Base-by-base conservation (phyloP, 768 basidiomycete species). In the Tricholoma flavovirens region DNA sequence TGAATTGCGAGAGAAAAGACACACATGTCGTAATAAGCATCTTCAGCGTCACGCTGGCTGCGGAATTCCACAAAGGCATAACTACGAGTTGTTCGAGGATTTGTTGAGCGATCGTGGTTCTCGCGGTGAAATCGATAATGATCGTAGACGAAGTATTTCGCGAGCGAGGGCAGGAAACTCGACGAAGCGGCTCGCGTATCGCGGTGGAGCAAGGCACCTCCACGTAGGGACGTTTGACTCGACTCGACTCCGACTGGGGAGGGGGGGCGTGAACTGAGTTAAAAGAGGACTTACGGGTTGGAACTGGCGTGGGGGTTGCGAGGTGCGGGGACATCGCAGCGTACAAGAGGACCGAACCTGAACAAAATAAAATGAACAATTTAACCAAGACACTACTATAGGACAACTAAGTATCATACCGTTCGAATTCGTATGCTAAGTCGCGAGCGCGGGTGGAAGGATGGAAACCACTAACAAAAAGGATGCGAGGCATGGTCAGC, bases 311-410 rank as follows among this genome's bases (percentile, higher is more conserved):
- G 78, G 0, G 86, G 83, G 71, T 89, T 88, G 60, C 90, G 84
- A 1, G 90, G 88, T 1, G 91, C 92, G 15, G 91, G 91, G 14
- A 94, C 90, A 67, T 94, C 92, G 73, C 92, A 94, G 57, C 91
- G 88, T 58, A 93, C 81, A 26, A 94, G 78, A 54, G 86, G 87
- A 15, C 91, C 91, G 62, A 78, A 93, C 55, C 90, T 93, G 66
- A 12, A 21, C 35, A 38, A 19, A n/a, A 45, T n/a, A 57, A 19
- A n/a, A 45, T n/a, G 56, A 59, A 50, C 17, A 19, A 49, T 56
- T 21, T 24, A 26, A 1, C 26, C 38, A 50, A 50, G 4, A 4
- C 6, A 17, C 35, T 40, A 17, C 35, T 51, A 29, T 35, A 35
- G 6, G 32, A 11, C 43, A 12, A 45, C 19, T 29, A 12, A 48